phyloP scores from a whole-genome alignment of 768 basidiomycete genomes.

The Hygrophoropsis aurantiaca region DNA sequence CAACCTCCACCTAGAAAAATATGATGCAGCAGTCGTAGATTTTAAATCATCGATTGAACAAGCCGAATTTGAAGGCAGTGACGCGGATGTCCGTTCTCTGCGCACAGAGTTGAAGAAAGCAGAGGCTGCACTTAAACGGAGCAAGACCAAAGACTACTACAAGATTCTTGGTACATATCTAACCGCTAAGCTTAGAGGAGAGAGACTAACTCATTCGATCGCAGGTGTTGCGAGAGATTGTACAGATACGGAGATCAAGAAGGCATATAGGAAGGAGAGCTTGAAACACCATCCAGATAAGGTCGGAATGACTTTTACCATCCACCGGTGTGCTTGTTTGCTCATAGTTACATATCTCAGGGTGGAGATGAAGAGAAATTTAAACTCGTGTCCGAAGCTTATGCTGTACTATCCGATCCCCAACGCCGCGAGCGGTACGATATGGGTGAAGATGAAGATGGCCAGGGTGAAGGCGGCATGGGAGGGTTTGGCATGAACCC shows the following conservation, averaged over 20 bases:
- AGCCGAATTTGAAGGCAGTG: slow-evolving; percentile 61
- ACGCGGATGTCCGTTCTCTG: slow-evolving; percentile 61
- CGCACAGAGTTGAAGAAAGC: slow-evolving; percentile 75
- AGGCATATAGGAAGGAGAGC: slow-evolving; percentile 86
- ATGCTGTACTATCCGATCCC: slow-evolving; percentile 80
- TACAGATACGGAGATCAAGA: slow-evolving; percentile 77
- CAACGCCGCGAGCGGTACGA: slow-evolving; percentile 74
- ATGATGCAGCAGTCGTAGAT: slow-evolving; percentile 68
- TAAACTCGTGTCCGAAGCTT: slow-evolving; percentile 84
- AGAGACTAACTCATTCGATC: neutral
- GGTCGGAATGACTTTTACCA: slow-evolving; percentile 34
- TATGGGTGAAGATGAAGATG: slow-evolving; percentile 80
- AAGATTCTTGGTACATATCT: slow-evolving; percentile 57
- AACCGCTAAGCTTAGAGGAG: neutral
- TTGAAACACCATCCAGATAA: slow-evolving; percentile 87
- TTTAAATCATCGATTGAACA: slow-evolving; percentile 81
- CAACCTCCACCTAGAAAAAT: slow-evolving; percentile 70
- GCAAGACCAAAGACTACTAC: slow-evolving; percentile 90
- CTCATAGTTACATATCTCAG: slow-evolving; percentile 34
- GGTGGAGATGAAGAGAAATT: slow-evolving; percentile 97
- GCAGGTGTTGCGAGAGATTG: slow-evolving; percentile 55
- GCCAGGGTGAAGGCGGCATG: slow-evolving; percentile 46
- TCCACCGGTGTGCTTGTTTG: neutral
- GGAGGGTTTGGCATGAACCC: slow-evolving; percentile 42
- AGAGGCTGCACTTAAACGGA: slow-evolving; percentile 77